These are phyloP conservation scores for Hypoxylon rubiginosum DNA, from an alignment of 2,329 filamentous ascomycete genomes.

Conservation along the genomic window DNA sequence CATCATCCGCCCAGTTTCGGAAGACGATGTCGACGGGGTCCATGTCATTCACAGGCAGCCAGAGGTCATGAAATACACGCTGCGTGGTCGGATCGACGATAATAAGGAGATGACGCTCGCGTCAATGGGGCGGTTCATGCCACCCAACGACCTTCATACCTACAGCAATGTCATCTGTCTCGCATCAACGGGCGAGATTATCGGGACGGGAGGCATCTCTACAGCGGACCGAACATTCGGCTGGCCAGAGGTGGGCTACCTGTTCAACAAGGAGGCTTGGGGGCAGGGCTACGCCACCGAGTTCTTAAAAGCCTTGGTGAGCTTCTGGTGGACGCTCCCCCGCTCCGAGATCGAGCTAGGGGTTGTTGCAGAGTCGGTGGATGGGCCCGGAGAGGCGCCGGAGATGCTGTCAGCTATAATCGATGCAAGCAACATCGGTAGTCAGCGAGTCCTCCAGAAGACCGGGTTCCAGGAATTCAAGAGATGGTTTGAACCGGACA, in stretches of 20 bases:
- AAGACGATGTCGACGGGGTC: constrained; percentile 64
- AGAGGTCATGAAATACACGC: constrained; percentile 74
- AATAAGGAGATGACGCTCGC: constrained; percentile 59
- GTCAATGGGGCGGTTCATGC: constrained; percentile 58
- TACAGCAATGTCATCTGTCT: constrained; percentile 70
- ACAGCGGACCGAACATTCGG: constrained; percentile 54
- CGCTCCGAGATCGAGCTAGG: constrained; percentile 59
- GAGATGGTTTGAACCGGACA: constrained; percentile 54
- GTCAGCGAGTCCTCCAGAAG: constrained; percentile 69
- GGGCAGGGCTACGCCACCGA: constrained; percentile 70
- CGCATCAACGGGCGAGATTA: constrained; percentile 62
- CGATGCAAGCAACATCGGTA: constrained; percentile 64
- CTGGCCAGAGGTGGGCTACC: constrained; percentile 72
- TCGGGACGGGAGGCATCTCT: constrained; percentile 65
- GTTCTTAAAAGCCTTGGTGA: constrained; percentile 63
- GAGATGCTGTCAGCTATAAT: constrained; percentile 64
- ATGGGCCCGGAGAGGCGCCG: constrained; percentile 46
- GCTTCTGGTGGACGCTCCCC: constrained; percentile 64
- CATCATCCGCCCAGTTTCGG: constrained; percentile 63
- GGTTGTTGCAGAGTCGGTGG: constrained; percentile 58
- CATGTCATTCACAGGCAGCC: constrained; percentile 67
- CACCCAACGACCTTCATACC: constrained; percentile 63
- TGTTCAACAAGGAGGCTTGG: constrained; percentile 67
- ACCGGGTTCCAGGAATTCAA: constrained; percentile 65
- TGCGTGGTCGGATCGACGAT: constrained; percentile 57